Base-by-base conservation (phyloP, 2,329 filamentous ascomycete genomes). In the Rachicladosporium sp. region DNA sequence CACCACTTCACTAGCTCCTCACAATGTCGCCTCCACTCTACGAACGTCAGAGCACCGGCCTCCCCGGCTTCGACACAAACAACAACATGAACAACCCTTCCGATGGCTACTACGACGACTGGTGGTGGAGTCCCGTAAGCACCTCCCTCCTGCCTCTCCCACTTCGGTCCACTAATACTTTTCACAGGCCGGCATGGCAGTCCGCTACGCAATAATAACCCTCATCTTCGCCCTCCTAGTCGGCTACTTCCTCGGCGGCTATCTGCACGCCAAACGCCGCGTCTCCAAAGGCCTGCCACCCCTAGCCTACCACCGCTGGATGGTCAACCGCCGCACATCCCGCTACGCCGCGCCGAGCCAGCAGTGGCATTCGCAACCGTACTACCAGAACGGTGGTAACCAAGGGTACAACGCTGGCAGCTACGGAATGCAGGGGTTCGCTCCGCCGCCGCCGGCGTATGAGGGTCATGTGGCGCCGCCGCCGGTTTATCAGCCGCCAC, bases 171-270 rank as follows among this genome's bases (percentile, higher is more conserved):
- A 35, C 7, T 23, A 11, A 11, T 9, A 13, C 4, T 13, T 12
- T 10, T 19, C 6, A n/a, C 43, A 82, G 76, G 71, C 69, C 29
- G 79, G 76, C 41, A 61, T 71, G 41, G 78, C 79, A 42, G 66
- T 86, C 51, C 82, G 84, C 60, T 89, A 82, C 74, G 68, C 71
- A 35, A 62, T 89, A 43, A 75, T 88, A 53, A 71, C 73, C 44
- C 63, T 67, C 45, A 56, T 89, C 47, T 65, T 83, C 50, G 42
- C 70, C 40, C 41, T 76, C 43, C 61, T 84, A 52, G 57, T 75
- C 38, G 51, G 68, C 32, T 85, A 78, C 67, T 66, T 87, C 51
- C 48, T 83, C 39, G 67, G 74, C 43, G 82, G 81, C 44, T 81
- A 82, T 58, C 61, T 74, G 35, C 84, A 89, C 60, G 84, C 82